Percentiles rank a stretch among this genome's conserved stretches.
Conservation (phyloP, 1,284 basidiomycete species). For the Cutaneotrichosporon daszewskae region DNA sequence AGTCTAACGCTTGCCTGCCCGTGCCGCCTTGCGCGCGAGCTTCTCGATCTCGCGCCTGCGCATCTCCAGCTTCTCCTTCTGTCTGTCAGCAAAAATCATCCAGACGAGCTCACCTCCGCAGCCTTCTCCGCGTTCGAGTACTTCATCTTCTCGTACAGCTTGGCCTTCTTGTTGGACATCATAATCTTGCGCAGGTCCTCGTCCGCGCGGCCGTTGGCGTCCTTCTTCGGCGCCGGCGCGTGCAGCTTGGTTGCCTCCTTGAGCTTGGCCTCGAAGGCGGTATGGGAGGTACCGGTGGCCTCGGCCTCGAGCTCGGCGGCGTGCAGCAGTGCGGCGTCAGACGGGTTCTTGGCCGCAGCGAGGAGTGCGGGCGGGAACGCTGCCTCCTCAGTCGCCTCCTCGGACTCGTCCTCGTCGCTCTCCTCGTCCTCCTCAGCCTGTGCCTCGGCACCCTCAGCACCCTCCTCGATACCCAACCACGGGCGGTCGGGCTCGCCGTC, state of each 20-base stretch:
- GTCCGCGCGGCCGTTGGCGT: slow-evolving; percentile 52
- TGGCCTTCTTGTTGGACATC: slow-evolving; percentile 95
- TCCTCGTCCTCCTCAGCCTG: slow-evolving; percentile 35
- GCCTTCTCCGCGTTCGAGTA: slow-evolving; percentile 74
- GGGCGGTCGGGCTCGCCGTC: slow-evolving; percentile 59
- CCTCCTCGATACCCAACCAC: slow-evolving; percentile 51
- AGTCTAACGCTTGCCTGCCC: slow-evolving; percentile 4
- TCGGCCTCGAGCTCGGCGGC: slow-evolving; percentile 93
- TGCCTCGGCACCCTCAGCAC: slow-evolving; percentile 47
- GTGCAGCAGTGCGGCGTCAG: slow-evolving; percentile 67
- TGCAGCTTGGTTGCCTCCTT: slow-evolving; percentile 60
- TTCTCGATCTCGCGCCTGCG: slow-evolving; percentile 59
- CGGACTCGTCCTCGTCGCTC: slow-evolving; percentile 39
- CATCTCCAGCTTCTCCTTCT: slow-evolving; percentile 58
- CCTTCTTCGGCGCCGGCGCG: slow-evolving; percentile 30
- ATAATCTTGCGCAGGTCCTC: slow-evolving; percentile 96
- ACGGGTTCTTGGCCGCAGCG: slow-evolving; percentile 55
- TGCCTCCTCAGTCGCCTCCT: slow-evolving; percentile 46
- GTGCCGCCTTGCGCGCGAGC: slow-evolving; percentile 52
- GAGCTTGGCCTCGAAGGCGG: slow-evolving; percentile 74
- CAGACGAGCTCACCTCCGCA: slow-evolving; percentile 77
- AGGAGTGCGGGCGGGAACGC: slow-evolving; percentile 51
- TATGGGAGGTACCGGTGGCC: slow-evolving; percentile 76
- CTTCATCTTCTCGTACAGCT: slow-evolving; percentile 94
- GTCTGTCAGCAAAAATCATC: slow-evolving; percentile 38